Evolutionary conservation across 116 monocot genomes (phyloP), one percentile per base, ranked within the genome.

Genomic region (Trichopus zeylanicus): DNA sequence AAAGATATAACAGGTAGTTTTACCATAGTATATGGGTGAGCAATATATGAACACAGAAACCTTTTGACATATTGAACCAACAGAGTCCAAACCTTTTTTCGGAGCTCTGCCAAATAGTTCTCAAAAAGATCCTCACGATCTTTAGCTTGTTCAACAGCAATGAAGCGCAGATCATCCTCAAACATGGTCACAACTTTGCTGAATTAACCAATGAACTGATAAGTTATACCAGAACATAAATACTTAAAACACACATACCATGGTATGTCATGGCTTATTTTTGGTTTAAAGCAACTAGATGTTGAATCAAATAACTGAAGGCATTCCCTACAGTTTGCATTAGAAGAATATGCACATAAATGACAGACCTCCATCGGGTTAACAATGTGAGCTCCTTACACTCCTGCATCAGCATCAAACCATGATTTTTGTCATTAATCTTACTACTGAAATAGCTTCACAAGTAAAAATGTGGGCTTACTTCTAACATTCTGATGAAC

Each of bases 101-200:
- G 84, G 18, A 97, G 91, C 48, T 97, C 97, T 30, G 67, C 69
- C 21, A 84, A 25, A 68, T 82, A 97, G 19, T 49, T 75, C 25
- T 97, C 84, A 73, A 82, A 97, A 26, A 97, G 63, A 77, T 97
- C 97, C 65, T 97, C 90, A 19, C 97, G 87, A 27, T 97, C 97
- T 65, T 81, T 75, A 38, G 74, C 28, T 38, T 91, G 76, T 30
- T 91, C 91, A 73, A 91, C 81, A 61, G 97, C 84, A 66, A 31
- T 84, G 37, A 84, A 97, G 20, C 91, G 63, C 60, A 81, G 91
- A 81, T 97, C 97, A 61, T 73, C 69, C 78, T 91, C 97, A 67
- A 97, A 91, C 80, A 97, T 67, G 33, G 67, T 63, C 7, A 87
- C 66, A 24, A 77, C 91, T 77, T 97, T 91, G 75, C 97, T 97